Conservation (phyloP, 2,329 filamentous ascomycete species). For the Botrytis paeoniae region DNA sequence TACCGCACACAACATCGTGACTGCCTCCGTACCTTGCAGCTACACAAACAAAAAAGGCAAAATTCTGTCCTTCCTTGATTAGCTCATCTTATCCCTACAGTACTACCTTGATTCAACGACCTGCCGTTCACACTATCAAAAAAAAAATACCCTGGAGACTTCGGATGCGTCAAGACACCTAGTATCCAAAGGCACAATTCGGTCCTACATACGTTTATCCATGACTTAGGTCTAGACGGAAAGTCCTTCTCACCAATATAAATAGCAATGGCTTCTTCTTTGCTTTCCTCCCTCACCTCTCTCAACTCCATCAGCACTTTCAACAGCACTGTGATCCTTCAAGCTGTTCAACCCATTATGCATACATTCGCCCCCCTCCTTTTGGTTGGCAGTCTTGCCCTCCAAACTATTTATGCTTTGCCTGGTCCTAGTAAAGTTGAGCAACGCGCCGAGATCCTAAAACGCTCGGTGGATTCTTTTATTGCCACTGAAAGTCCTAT, state of each 20-base stretch:
- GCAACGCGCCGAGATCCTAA: conserved; percentile 41
- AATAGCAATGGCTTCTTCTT: conserved; percentile 29
- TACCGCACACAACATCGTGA: background rate
- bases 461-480: conserved; percentile 52
- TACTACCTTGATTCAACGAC: background rate
- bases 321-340: conserved; percentile 25
- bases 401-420: conserved; percentile 50
- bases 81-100: background rate
- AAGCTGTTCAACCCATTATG: conserved; percentile 44
- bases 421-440: conserved; percentile 39
- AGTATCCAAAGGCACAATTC: conserved; percentile 21
- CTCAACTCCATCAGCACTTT: conserved; percentile 27
- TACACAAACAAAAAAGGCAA: background rate
- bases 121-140: background rate
- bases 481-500: conserved; percentile 51
- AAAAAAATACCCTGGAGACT: background rate
- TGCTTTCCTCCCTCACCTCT: conserved; percentile 25
- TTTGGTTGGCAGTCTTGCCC: conserved; percentile 50
- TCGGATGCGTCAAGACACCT: background rate
- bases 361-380: conserved; percentile 50
- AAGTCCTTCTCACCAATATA: conserved; percentile 26
- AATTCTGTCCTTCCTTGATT: background rate
- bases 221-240: background rate
- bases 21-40: conserved; percentile 21
- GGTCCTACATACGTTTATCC: conserved; percentile 20